Conservation (phyloP, 2,329 filamentous ascomycete species). For the Alternaria sp. region DNA sequence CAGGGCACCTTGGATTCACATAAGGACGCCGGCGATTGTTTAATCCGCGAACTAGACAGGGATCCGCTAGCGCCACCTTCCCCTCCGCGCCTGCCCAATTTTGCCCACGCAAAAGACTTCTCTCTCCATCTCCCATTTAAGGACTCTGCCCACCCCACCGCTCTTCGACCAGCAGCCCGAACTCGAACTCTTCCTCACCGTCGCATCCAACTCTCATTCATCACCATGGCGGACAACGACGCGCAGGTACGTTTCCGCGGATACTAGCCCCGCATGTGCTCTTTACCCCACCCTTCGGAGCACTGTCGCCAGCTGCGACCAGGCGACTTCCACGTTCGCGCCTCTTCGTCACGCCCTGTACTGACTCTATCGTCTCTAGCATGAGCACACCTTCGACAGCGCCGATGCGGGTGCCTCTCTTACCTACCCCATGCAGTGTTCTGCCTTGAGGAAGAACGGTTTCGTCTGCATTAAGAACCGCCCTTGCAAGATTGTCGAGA, state of each 20-base stretch:
- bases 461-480: constrained; percentile 98
- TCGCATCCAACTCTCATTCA: constrained; percentile 51
- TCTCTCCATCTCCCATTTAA: constrained; percentile 40
- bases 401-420: constrained; percentile 94
- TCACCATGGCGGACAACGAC: constrained; percentile 71
- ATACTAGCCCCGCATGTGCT: constrained; percentile 32
- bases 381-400: constrained; percentile 82
- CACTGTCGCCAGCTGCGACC: constrained; percentile 43
- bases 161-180: constrained; percentile 37
- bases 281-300: constrained; percentile 51
- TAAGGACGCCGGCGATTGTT: constrained; percentile 21
- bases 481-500: constrained; percentile 99
- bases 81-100: constrained; percentile 40
- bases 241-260: constrained; percentile 64
- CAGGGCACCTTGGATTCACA: not conserved
- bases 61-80: constrained; percentile 34
- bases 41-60: constrained; percentile 35
- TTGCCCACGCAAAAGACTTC: constrained; percentile 32
- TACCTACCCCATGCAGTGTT: constrained; percentile 99
- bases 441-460: constrained; percentile 99
- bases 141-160: constrained; percentile 39
- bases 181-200: constrained; percentile 44
- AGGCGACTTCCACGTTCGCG: constrained; percentile 24
- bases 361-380: constrained; percentile 49
- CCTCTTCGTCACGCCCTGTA: constrained; percentile 12